Evolutionary conservation across 2,329 filamentous ascomycete genomes (phyloP).

Genomic region (Colletotrichum tofieldiae): DNA sequence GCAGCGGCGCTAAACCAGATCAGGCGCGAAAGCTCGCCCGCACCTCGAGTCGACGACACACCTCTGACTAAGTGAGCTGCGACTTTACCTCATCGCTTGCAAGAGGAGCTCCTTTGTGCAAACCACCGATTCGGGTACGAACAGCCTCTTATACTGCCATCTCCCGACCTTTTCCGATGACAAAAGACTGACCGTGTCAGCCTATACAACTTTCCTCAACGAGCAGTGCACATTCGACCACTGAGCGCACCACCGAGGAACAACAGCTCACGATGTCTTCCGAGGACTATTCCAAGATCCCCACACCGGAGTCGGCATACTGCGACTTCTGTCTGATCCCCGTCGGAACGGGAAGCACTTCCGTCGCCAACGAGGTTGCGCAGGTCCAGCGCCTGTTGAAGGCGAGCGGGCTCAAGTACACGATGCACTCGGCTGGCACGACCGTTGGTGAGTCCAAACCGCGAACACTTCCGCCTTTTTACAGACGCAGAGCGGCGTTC

Average conservation of each 20-base stretch:
- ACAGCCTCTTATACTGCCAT: background rate
- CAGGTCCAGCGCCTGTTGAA: constrained; percentile 89
- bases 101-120: too few species aligned
- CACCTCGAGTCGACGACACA: background rate
- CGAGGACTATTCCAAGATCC: constrained; percentile 65
- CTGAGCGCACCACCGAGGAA: background rate
- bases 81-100: background rate
- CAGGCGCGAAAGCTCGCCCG: background rate
- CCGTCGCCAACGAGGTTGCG: constrained; percentile 87
- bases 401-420: constrained; percentile 84
- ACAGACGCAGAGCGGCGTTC: background rate
- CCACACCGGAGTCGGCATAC: constrained; percentile 82
- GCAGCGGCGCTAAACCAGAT: background rate
- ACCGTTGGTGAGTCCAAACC: constrained; percentile 79
- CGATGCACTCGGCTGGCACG: constrained; percentile 94
- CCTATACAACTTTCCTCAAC: background rate
- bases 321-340: constrained; percentile 95
- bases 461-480: too few species aligned
- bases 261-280: constrained; percentile 19
- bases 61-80: background rate
- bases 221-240: background rate
- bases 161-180: background rate
- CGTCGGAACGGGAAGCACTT: constrained; percentile 83
- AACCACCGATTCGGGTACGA: background rate
- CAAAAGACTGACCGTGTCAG: background rate